phyloP scores from a whole-genome alignment of 129 eudicot species.

The Saussurea involucrata region DNA sequence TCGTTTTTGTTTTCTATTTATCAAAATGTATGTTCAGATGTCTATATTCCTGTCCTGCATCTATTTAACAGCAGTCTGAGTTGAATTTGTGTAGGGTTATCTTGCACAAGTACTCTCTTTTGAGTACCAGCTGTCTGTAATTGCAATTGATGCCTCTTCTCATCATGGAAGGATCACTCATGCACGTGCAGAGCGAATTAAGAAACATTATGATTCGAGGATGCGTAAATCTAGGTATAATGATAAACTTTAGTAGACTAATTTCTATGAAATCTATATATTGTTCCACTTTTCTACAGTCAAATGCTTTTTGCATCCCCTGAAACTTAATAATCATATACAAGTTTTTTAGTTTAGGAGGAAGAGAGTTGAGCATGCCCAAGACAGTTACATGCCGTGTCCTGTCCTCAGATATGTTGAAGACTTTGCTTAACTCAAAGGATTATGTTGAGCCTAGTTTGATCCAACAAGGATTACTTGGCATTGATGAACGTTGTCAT shows the following conservation, averaged over 20 bases:
- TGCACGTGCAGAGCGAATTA: conserved; percentile 82
- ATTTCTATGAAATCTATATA: not conserved
- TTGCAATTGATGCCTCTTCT: conserved; percentile 87
- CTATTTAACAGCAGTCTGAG: conserved; percentile 10
- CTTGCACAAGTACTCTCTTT: conserved; percentile 88
- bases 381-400: conserved; percentile 75
- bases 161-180: conserved; percentile 82
- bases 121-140: conserved; percentile 70
- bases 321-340: not conserved
- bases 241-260: not conserved
- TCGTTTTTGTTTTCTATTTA: not conserved
- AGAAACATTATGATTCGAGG: conserved; percentile 72
- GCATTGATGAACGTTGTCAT: conserved; percentile 14
- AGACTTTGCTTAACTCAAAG: conserved; percentile 44
- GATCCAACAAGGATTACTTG: conserved; percentile 4
- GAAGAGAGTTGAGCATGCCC: conserved; percentile 43
- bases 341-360: conserved; percentile 48
- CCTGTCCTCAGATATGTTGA: conserved; percentile 65
- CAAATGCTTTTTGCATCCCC: not conserved
- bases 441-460: conserved; percentile 21
- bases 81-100: conserved; percentile 57
- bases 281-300: not conserved
- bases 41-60: not conserved
- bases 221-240: conserved; percentile 60
- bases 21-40: not conserved